Evolutionary conservation across 1,139 yeast species (phyloP), one percentile per base, ranked within the genome.

Genomic region (Suhomyces anneliseae): DNA sequence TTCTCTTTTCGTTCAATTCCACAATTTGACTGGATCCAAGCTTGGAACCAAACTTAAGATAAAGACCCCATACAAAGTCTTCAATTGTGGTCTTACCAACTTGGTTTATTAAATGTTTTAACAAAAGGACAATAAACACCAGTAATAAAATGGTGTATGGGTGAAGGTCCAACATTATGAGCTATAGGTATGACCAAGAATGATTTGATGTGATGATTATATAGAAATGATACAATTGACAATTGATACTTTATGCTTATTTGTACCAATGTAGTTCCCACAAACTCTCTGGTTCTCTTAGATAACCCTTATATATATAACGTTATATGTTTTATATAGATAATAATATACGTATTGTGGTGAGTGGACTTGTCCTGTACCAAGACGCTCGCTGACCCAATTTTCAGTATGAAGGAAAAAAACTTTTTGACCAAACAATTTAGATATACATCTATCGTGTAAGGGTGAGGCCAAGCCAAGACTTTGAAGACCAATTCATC

Each of bases 1-100:
- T 56, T 49, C 77, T 72, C 49, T 77, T 70, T 2, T 53, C 52
- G 8, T 71, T 64, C 42, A 81, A 68, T 42, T 69, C 61, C 26
- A 65, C 51, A 37, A 73, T 61, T 47, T 64, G 59, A 48, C 59
- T 63, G 55, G 56, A 64, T 47, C 64, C 72, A 38, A 59, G 65
- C 54, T 34, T 68, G 50, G 60, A 72, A 1, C 74, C 75, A 2
- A 73, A 45, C 43, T 56, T 54, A 24, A 73, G 56, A 56, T 76
- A 80, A 0, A 66, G 19, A 12, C 51, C 47, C 86, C 85, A 82
- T 8, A 58, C 62, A 7, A 53, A 48, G n/a, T 64, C 65, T 44
- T 72, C 69, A 11, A 78, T 54, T 2, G 54, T 52, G 27, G 63
- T 44, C 56, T 72, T 72, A 1, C 82, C 80, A 1, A 75, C 53